phyloP scores from a whole-genome alignment of 2,329 filamentous ascomycete genomes.

The Pseudogymnoascus sp. region DNA sequence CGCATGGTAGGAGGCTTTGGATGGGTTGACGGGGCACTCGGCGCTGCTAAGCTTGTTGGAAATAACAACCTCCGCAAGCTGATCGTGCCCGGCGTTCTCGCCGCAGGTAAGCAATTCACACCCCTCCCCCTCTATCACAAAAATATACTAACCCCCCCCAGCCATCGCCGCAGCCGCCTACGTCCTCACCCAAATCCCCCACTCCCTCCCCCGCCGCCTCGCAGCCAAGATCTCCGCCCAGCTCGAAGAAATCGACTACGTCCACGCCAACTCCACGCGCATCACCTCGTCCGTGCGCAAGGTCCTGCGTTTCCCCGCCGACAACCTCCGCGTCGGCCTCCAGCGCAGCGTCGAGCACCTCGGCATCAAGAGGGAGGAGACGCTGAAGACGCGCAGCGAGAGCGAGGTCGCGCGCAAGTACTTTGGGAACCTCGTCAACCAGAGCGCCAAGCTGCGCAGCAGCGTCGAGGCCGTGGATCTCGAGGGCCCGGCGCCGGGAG shows the following conservation, averaged over 20 bases:
- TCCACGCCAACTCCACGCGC: conserved; percentile 76
- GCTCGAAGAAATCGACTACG: conserved; percentile 79
- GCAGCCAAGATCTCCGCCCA: conserved; percentile 76
- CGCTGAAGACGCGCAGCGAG: conserved; percentile 69
- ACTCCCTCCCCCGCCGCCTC: conserved; percentile 78
- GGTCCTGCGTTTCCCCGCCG: conserved; percentile 78
- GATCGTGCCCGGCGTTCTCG: conserved; percentile 69
- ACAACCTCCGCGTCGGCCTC: conserved; percentile 74
- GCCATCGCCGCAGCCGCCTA: conserved; percentile 70
- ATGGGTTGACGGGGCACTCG: conserved; percentile 83
- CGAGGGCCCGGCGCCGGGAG: conserved; percentile 27
- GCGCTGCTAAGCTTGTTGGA: conserved; percentile 71
- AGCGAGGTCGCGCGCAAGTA: conserved; percentile 84
- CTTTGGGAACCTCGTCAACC: conserved; percentile 74
- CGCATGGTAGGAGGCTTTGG: conserved; percentile 73
- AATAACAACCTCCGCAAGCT: conserved; percentile 73
- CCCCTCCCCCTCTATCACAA: conserved; percentile 6
- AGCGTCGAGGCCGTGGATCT: conserved; percentile 28
- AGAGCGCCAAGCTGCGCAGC: conserved; percentile 44
- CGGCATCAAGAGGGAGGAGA: conserved; percentile 68
- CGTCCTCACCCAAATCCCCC: conserved; percentile 76
- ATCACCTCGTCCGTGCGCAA: conserved; percentile 82
- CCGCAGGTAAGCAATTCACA: conserved; percentile 57
- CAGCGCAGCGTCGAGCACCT: conserved; percentile 82
- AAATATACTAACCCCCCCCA: conserved; percentile 35